These are phyloP conservation scores for Lentinula sp. DNA, from an alignment of 768 basidiomycete genomes.

Conservation along the genomic window DNA sequence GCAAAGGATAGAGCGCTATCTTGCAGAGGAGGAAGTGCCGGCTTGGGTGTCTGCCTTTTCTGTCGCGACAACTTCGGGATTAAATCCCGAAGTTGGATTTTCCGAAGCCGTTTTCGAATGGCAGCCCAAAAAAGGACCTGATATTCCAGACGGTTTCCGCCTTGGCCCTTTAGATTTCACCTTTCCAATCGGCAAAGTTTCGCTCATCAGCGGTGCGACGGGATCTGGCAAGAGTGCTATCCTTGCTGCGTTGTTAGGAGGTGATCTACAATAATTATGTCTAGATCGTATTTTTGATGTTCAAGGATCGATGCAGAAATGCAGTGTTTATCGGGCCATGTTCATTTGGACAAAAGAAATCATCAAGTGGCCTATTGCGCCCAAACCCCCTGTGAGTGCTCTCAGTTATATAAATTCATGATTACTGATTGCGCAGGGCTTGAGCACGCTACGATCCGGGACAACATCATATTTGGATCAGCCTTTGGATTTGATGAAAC, in stretches of 20 bases:
- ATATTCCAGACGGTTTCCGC: conserved; percentile 34
- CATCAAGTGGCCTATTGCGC: conserved; percentile 67
- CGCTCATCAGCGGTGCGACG: conserved; percentile 59
- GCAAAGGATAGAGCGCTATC: conserved; percentile 71
- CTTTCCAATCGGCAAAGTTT: conserved; percentile 54
- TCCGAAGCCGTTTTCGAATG: conserved; percentile 50
- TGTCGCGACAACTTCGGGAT: conserved; percentile 11
- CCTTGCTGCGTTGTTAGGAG: conserved; percentile 60
- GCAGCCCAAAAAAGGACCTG: conserved; percentile 29
- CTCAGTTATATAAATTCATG: conserved; percentile 3
- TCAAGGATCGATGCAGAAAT: conserved; percentile 37
- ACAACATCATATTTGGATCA: conserved; percentile 75
- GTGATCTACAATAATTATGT: conserved; percentile 24
- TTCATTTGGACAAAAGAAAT: conserved; percentile 47
- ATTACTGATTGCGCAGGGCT: conserved; percentile 44
- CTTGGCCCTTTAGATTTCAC: conserved; percentile 51
- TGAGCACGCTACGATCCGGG: conserved; percentile 74
- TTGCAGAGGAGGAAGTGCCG: conserved; percentile 70
- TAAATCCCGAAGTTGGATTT: conserved; percentile 41
- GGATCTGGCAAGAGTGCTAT: conserved; percentile 68
- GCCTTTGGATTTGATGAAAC: conserved; percentile 49
- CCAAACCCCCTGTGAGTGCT: conserved; percentile 53
- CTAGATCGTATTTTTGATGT: neutral
- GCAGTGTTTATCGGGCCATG: conserved; percentile 46
- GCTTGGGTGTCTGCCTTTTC: conserved; percentile 71